Base-by-base conservation (phyloP, 2,329 filamentous ascomycete species). In the Aspergillus udagawae region DNA sequence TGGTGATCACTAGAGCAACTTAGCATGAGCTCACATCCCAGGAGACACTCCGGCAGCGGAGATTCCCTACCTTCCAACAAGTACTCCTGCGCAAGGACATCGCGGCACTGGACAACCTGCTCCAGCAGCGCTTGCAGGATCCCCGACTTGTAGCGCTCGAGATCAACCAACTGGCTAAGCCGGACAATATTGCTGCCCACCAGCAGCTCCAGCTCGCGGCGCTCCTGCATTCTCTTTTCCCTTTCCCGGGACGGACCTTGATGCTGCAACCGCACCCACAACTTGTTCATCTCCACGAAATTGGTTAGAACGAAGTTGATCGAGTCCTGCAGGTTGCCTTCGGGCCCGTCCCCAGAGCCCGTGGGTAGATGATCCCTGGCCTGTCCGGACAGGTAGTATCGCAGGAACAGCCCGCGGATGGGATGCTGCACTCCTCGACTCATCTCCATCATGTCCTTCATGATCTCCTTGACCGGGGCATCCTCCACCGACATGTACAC, bases 401-500 rank as follows among this genome's bases (percentile, higher is more conserved):
- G 87, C 68, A 99, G 79, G 73, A 99, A 99, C 55, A 99, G 82
- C 20, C 94, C 94, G 57, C 94, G 90, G 61, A 97, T 92, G 17
- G 94, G 94, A 75, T 99, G 94, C 71, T 99, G 94, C 23, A 99
- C 92, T 56, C 94, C 94, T 62, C 94, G 86, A 77, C 92, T 97
- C 94, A 99, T 99, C 77, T 99, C 94, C 94, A 99, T 99, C 94
- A 99, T 99, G 75, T 99, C 94, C 78, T 99, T 99, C 94, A 99
- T 99, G 61, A 99, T 91, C 80, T 99, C 94, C 79, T 99, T 99
- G 65, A 99, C 94, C 0, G 94, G 94, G 57, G 95, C 94, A 82
- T 97, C 94, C 69, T 94, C 90, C 70, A 99, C 95, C 27, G 91
- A 88, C 94, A 99, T 99, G 80, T 99, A 99, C 51, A 96, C 95